A percentile compares a stretch with the other conserved stretches of the same genome.
Conservation (phyloP, 2,329 filamentous ascomycete genomes). For the Calonectria honghensis region DNA sequence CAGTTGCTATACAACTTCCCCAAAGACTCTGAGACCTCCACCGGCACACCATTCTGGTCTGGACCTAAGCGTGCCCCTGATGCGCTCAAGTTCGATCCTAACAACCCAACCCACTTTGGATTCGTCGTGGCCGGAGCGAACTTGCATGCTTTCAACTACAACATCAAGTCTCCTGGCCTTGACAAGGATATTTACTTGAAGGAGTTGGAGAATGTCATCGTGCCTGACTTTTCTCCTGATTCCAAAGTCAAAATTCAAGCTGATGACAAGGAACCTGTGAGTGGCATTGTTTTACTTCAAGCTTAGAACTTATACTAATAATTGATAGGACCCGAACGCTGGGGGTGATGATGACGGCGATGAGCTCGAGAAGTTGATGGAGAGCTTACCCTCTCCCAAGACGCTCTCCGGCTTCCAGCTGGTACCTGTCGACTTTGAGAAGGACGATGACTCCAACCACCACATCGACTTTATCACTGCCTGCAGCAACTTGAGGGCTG, state of each 20-base stretch:
- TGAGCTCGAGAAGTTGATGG: constrained; percentile 84
- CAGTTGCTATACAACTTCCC: constrained; percentile 98
- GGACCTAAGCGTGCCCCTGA: constrained; percentile 98
- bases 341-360: constrained; percentile 81
- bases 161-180: constrained; percentile 87
- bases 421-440: constrained; percentile 96
- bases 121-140: constrained; percentile 94
- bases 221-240: constrained; percentile 95
- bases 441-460: constrained; percentile 97
- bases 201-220: constrained; percentile 92
- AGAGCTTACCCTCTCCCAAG: constrained; percentile 85
- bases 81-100: constrained; percentile 89
- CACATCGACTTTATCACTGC: constrained; percentile 99
- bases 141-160: constrained; percentile 98
- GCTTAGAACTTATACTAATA: constrained; percentile 33
- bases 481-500: constrained; percentile 94
- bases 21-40: constrained; percentile 91
- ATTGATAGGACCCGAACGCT: constrained; percentile 84
- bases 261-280: constrained; percentile 90
- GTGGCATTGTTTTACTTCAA: constrained; percentile 53
- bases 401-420: constrained; percentile 91
- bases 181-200: constrained; percentile 84
- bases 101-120: constrained; percentile 89
- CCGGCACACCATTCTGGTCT: constrained; percentile 96
- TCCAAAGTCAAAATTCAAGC: constrained; percentile 97